Evolutionary conservation across 169 alveolate species (phyloP), one percentile per base, ranked within the genome.

Genomic region (Sarcocystis neurona): DNA sequence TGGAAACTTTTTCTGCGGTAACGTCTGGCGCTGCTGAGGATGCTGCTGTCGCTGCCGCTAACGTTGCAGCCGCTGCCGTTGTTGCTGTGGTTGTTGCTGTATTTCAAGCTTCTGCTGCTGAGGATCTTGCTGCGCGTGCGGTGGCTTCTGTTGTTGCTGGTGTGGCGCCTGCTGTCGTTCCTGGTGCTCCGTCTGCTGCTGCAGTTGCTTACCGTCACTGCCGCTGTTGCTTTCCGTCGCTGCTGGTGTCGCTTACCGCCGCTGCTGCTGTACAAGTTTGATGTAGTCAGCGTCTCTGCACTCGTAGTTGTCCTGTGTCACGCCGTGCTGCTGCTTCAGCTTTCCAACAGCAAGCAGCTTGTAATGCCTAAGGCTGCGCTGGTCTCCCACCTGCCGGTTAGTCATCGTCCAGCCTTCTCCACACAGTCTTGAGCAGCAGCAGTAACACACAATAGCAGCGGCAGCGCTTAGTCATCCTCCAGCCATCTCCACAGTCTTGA

Each of bases 21-120:
- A n/a, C n/a, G n/a, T n/a, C n/a, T n/a, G n/a, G n/a, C 47, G 82
- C 82, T 2, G 82, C 0, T 72, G 82, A 0, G 23, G 82, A 0
- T 72, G 82, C 60, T 77, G 68, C 66, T 44, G 85, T 48, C 30
- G 85, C 85, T 46, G 85, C 78, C n/a, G 60, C 44, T 77, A 44
- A 43, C n/a, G 85, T 48, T 77, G 43, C 68, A 8, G 85, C 66
- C 5, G 30, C 23, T 74, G 30, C 84, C 46, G 84, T 1, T 75
- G 84, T 41, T 75, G 63, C 34, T n/a, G 48, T 20, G 4, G 32
- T 58, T 75, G 84, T n/a, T 78, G 86, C 72, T 78, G 86, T 72
- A 32, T 15, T 32, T 44, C 53, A 39, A n/a, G 85, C 41, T 44
- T 66, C 70, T 44, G 2, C 34, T 75, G 20, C n/a, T 37, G 6